Evolutionary conservation across 495 filamentous ascomycete genomes (phyloP).

Genomic region (Aspergillus panamensis): DNA sequence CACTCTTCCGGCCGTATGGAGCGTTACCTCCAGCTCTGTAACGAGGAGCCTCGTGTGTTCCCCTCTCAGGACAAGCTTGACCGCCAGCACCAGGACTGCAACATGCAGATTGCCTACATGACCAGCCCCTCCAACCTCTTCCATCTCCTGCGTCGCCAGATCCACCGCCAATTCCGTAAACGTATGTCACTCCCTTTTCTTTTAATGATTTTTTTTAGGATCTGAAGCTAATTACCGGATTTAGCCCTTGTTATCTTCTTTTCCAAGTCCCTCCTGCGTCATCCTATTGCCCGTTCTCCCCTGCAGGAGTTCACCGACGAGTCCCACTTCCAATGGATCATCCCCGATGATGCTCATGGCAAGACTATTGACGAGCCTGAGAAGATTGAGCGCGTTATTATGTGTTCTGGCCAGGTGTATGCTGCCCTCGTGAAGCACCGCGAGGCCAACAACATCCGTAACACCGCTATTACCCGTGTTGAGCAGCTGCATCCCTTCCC

Average conservation of each 20-base stretch:
- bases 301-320: conserved; percentile 87
- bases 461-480: conserved; percentile 89
- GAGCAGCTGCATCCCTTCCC: conserved; percentile 99
- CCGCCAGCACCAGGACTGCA: conserved; percentile 98
- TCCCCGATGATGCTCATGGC: conserved; percentile 79
- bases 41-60: conserved; percentile 94
- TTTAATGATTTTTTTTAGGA: background rate
- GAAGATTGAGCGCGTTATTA: conserved; percentile 87
- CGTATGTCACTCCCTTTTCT: conserved; percentile 55
- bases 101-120: conserved; percentile 97
- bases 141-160: conserved; percentile 93
- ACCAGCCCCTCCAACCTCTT: conserved; percentile 91
- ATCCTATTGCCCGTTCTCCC: conserved; percentile 76
- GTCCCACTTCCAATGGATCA: conserved; percentile 94
- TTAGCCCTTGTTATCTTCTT: conserved; percentile 93
- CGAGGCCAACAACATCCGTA: conserved; percentile 72
- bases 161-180: conserved; percentile 98
- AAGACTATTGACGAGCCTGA: conserved; percentile 70
- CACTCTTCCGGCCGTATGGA: conserved; percentile 98
- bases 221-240: conserved; percentile 31
- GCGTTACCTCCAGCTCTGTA: conserved; percentile 94
- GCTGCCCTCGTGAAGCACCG: conserved; percentile 88
- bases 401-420: conserved; percentile 95
- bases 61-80: conserved; percentile 82
- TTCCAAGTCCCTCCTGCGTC: conserved; percentile 84